Percentiles rank a stretch among this genome's conserved stretches.
Evolutionary conservation across 192 early-diverging fungal genomes (phyloP).

Genomic region (Dispira parvispora): DNA sequence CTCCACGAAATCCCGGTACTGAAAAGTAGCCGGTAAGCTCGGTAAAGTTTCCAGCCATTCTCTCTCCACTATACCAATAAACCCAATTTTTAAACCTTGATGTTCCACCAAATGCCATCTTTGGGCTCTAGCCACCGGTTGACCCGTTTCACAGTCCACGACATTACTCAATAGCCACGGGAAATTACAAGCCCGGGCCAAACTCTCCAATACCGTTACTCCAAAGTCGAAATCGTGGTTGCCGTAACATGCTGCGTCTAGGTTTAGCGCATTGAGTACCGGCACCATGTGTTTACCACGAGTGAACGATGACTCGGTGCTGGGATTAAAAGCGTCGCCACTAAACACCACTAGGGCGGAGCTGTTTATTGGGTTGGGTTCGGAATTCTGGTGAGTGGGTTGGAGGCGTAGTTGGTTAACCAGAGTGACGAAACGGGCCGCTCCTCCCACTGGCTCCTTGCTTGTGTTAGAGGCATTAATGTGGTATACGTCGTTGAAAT

Average conservation of each 20-base stretch:
- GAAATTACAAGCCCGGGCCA: slow-evolving; percentile 36
- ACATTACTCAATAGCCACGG: slow-evolving; percentile 60
- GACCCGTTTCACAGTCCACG: slow-evolving; percentile 21
- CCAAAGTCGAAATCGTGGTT: slow-evolving; percentile 70
- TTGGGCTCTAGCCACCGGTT: slow-evolving; percentile 18
- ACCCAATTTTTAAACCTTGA: slow-evolving; percentile 33
- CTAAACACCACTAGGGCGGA: slow-evolving; percentile 35
- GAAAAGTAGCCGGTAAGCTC: slow-evolving; percentile 33
- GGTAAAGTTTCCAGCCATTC: slow-evolving; percentile 55
- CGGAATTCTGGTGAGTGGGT: slow-evolving; percentile 14
- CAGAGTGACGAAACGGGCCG: slow-evolving; percentile 34
- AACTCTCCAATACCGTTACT: slow-evolving; percentile 27
- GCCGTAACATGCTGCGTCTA: slow-evolving; percentile 42
- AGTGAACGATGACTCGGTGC: slow-evolving; percentile 45
- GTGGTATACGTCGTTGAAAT: slow-evolving; percentile 54
- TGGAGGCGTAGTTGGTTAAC: slow-evolving; percentile 14
- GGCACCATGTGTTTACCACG: slow-evolving; percentile 45
- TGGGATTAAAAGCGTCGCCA: slow-evolving; percentile 50
- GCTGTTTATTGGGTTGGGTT: slow-evolving; percentile 10
- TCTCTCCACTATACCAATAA: slow-evolving; percentile 52
- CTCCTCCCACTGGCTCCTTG: slow-evolving; percentile 43
- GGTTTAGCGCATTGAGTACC: slow-evolving; percentile 34
- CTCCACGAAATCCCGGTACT: slow-evolving; percentile 39
- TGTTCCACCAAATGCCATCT: slow-evolving; percentile 29
- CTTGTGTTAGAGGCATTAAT: slow-evolving; percentile 20